Conservation (phyloP, 75 land plant species). For the Pinus albicaulis region DNA sequence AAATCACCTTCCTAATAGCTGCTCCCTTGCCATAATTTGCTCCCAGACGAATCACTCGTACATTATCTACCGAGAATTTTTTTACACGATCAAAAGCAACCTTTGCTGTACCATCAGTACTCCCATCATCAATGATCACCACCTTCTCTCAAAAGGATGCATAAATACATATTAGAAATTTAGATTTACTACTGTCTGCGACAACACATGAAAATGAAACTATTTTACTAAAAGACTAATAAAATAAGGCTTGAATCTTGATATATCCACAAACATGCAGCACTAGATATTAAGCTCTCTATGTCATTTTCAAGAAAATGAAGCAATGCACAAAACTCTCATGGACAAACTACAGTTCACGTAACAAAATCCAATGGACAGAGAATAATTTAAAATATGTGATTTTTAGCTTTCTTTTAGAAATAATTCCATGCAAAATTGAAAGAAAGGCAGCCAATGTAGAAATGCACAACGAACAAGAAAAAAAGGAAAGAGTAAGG, state of each 20-base stretch:
- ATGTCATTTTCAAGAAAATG: no score
- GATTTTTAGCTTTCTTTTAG: no score
- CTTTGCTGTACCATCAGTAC: slow-evolving; percentile 79
- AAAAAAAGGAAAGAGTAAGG: no score
- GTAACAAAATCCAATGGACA: no score
- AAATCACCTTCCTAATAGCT: slow-evolving; percentile 86
- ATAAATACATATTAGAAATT: neutral
- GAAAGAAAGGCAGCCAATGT: no score
- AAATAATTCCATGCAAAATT: no score
- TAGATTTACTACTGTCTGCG: neutral
- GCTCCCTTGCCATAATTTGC: slow-evolving; percentile 95
- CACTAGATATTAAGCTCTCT: no score
- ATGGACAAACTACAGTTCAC: no score
- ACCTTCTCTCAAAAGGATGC: slow-evolving; percentile 46
- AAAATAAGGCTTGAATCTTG: neutral
- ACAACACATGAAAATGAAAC: neutral
- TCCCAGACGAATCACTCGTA: slow-evolving; percentile 85
- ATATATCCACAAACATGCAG: neutral
- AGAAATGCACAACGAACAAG: no score
- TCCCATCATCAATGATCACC: slow-evolving; percentile 97
- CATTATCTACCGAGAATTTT: slow-evolving; percentile 72
- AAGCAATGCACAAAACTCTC: no score
- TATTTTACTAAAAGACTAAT: neutral
- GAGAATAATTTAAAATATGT: no score
- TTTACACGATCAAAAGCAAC: slow-evolving; percentile 87